Evolutionary conservation across 176 grass and related monocot genomes (phyloP).

Genomic region (Stipa capillata): DNA sequence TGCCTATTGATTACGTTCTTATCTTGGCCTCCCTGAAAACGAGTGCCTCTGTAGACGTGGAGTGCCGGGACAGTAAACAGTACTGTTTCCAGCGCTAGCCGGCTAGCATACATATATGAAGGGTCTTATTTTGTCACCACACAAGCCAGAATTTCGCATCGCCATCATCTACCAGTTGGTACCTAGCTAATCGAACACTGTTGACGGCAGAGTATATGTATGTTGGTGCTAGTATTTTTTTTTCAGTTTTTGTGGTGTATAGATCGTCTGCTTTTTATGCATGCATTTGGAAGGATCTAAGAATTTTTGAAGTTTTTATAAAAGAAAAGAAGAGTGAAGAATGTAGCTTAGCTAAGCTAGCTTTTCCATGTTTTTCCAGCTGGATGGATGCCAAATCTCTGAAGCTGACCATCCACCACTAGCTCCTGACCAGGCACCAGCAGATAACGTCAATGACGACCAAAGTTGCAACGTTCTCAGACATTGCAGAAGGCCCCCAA

Average conservation of each 20-base stretch:
- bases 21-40: slow-evolving; percentile 32
- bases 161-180: background rate
- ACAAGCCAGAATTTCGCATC: background rate
- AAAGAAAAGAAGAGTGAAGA: background rate
- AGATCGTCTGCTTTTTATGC: background rate
- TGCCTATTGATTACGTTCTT: slow-evolving; percentile 32
- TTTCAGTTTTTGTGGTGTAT: background rate
- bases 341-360: too few relatives aligned
- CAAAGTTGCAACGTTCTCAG: background rate
- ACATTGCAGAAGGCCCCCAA: background rate
- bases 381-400: background rate
- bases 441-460: background rate
- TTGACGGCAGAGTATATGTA: background rate
- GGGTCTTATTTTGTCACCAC: background rate
- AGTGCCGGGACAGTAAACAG: background rate
- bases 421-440: background rate
- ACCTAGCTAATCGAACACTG: background rate
- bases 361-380: background rate
- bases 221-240: background rate
- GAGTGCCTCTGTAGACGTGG: too few relatives aligned
- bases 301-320: background rate
- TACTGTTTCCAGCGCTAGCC: background rate
- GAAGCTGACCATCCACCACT: slow-evolving; percentile 1
- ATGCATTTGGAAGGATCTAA: background rate
- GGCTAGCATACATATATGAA: too few relatives aligned